These are phyloP conservation scores for Jatropha multifida DNA, from an alignment of 441 rosid genomes.

Conservation along the genomic window DNA sequence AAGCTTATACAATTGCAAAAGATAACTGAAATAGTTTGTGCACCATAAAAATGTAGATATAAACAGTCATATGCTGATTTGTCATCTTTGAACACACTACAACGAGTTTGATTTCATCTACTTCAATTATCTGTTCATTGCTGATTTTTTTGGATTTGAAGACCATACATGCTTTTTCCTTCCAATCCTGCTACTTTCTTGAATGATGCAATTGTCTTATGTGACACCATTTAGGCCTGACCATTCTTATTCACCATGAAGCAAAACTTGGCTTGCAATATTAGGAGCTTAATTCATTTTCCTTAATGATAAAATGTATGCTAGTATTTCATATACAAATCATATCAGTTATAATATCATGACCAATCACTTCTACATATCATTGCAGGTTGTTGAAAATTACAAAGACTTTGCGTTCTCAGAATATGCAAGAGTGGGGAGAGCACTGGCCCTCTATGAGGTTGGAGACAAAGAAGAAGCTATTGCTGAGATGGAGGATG, in stretches of 20 bases:
- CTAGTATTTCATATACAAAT: neutral
- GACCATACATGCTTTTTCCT: neutral
- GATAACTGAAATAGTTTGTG: neutral
- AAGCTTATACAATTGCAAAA: neutral
- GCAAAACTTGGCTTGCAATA: neutral
- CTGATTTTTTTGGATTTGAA: neutral
- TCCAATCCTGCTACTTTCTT: neutral
- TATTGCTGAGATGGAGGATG: conserved; percentile 62
- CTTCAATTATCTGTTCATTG: neutral
- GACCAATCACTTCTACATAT: neutral
- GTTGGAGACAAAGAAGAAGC: conserved; percentile 59
- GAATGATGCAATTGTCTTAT: neutral
- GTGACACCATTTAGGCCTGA: neutral
- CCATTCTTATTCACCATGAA: neutral
- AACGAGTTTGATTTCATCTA: neutral
- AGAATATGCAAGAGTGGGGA: conserved; percentile 56
- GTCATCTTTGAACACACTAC: neutral
- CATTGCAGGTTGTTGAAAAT: conserved; percentile 44
- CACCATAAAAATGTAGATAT: neutral
- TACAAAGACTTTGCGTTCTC: conserved; percentile 60
- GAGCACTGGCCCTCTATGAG: conserved; percentile 55
- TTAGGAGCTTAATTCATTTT: neutral
- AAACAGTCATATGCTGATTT: neutral
- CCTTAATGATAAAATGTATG: neutral
- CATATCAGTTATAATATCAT: neutral